phyloP scores from a whole-genome alignment of 2,329 filamentous ascomycete genomes.

The Zymoseptoria crescenta region DNA sequence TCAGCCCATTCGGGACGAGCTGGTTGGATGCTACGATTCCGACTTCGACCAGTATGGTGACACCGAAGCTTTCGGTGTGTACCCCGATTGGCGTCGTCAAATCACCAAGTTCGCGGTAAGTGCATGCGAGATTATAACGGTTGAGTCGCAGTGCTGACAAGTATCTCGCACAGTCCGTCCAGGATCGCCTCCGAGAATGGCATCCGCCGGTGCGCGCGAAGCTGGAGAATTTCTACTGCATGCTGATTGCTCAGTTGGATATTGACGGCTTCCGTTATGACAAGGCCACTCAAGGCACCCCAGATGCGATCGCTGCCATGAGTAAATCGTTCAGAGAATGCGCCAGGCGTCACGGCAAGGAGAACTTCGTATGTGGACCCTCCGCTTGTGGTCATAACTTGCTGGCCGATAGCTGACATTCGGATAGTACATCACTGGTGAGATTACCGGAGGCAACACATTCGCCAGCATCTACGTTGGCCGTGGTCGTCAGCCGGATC shows the following conservation, averaged over 20 bases:
- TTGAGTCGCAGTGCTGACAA: not conserved
- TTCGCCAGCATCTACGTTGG: constrained; percentile 53
- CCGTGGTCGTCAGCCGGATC: constrained; percentile 51
- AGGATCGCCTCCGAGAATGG: constrained; percentile 59
- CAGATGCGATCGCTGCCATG: constrained; percentile 52
- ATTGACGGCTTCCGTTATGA: constrained; percentile 59
- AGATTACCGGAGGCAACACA: constrained; percentile 53
- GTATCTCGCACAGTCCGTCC: constrained; percentile 40
- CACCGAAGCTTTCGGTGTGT: constrained; percentile 54
- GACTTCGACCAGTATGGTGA: constrained; percentile 58
- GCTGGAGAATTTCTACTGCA: constrained; percentile 52
- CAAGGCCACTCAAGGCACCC: constrained; percentile 54
- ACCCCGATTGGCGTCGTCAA: constrained; percentile 53
- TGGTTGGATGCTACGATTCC: constrained; percentile 50
- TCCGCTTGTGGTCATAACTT: not conserved
- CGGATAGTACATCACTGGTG: constrained; percentile 42
- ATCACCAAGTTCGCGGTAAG: constrained; percentile 52
- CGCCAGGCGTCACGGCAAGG: constrained; percentile 48
- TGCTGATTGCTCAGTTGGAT: constrained; percentile 52
- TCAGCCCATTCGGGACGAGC: constrained; percentile 35
- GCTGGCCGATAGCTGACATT: not conserved
- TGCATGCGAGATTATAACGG: not conserved
- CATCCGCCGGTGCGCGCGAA: constrained; percentile 48
- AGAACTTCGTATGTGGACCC: constrained; percentile 46
- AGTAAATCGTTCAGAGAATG: constrained; percentile 49